These are phyloP conservation scores for Aspergillus sergii DNA, from an alignment of 2,329 filamentous ascomycete species.

Conservation along the genomic window DNA sequence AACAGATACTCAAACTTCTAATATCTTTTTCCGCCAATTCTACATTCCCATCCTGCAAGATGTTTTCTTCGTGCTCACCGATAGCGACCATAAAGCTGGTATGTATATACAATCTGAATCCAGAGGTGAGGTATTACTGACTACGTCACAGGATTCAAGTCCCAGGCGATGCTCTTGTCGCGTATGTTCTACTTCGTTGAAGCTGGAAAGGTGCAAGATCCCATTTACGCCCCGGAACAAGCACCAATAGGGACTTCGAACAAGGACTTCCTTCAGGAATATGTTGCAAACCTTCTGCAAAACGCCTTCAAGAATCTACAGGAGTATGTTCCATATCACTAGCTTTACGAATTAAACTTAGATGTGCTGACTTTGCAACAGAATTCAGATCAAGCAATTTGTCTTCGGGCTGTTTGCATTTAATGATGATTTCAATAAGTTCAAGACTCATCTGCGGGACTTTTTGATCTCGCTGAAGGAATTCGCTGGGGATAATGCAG, in stretches of 20 bases:
- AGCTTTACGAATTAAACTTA: background rate
- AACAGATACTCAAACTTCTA: slow-evolving; percentile 80
- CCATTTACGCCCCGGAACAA: slow-evolving; percentile 84
- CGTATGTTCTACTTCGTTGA: slow-evolving; percentile 97
- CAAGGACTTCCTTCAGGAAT: slow-evolving; percentile 85
- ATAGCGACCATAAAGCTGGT: slow-evolving; percentile 95
- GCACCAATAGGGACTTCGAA: slow-evolving; percentile 82
- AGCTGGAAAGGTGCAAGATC: slow-evolving; percentile 84
- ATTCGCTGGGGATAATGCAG: slow-evolving; percentile 92
- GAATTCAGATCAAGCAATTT: slow-evolving; percentile 83
- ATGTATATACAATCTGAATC: slow-evolving; percentile 20
- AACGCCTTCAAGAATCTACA: slow-evolving; percentile 94
- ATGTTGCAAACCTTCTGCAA: slow-evolving; percentile 80
- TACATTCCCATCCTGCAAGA: slow-evolving; percentile 95
- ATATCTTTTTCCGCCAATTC: slow-evolving; percentile 97
- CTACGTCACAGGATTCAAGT: slow-evolving; percentile 73
- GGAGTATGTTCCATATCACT: slow-evolving; percentile 59
- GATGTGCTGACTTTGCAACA: slow-evolving; percentile 49
- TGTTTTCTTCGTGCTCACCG: slow-evolving; percentile 96
- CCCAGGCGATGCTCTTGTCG: slow-evolving; percentile 88
- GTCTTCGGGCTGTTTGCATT: slow-evolving; percentile 85
- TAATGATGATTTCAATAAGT: slow-evolving; percentile 88
- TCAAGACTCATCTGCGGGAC: slow-evolving; percentile 93
- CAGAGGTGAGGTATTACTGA: slow-evolving; percentile 1
- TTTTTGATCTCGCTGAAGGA: slow-evolving; percentile 98